phyloP scores from a whole-genome alignment of 208 protist species.

The Acanthamoeba castellanii region DNA sequence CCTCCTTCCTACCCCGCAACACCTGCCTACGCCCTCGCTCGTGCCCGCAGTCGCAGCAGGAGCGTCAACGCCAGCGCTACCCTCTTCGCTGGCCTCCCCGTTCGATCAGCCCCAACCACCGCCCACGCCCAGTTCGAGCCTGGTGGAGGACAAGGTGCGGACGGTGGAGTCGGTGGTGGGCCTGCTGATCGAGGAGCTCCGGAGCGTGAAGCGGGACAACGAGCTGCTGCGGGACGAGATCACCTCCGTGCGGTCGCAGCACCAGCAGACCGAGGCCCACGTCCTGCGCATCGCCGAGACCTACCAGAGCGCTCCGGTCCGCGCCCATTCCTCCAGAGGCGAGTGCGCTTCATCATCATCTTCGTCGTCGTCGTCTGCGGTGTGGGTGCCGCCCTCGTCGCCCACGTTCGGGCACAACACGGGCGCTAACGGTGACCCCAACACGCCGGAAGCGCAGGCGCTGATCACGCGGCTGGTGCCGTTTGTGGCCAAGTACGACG shows the following conservation, averaged over 20 bases:
- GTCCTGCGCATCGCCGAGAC: neutral
- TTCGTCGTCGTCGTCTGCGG: neutral
- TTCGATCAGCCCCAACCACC: neutral
- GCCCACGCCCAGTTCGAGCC: too few relatives aligned
- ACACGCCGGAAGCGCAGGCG: neutral
- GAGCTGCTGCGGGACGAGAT: neutral
- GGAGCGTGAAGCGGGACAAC: slow-evolving; percentile 32
- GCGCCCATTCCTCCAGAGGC: neutral
- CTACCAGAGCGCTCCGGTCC: neutral
- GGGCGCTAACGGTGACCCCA: neutral
- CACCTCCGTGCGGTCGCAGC: neutral
- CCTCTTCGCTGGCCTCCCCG: neutral
- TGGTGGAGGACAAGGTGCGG: slow-evolving; percentile 8
- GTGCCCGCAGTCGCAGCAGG: too few relatives aligned
- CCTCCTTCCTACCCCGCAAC: too few relatives aligned
- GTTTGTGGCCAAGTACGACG: slow-evolving; percentile 1
- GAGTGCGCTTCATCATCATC: neutral
- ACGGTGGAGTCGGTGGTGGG: slow-evolving; percentile 2
- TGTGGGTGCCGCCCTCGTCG: slow-evolving; percentile 10
- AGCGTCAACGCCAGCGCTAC: too few relatives aligned
- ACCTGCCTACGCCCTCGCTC: too few relatives aligned
- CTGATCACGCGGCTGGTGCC: neutral
- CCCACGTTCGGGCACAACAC: neutral
- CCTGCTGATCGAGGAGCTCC: slow-evolving; percentile 18
- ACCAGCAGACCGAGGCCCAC: neutral